A percentile compares a stretch with the other conserved stretches of the same genome.
Conservation (phyloP, 2,329 filamentous ascomycete species). For the Hypoxylon sp. region DNA sequence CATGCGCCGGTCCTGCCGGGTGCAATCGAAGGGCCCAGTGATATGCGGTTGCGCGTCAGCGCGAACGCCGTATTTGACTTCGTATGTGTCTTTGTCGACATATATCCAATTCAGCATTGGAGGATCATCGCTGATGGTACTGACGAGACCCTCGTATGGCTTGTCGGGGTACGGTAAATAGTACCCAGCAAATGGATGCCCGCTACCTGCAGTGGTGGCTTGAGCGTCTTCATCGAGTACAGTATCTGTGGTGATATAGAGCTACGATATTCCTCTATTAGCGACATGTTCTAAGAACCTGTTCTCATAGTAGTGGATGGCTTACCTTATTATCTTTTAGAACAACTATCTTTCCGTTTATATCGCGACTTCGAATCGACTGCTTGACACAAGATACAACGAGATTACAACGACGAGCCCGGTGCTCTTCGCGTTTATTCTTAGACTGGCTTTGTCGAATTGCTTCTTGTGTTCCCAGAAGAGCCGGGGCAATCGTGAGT, state of each 20-base stretch:
- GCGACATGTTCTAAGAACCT: not conserved
- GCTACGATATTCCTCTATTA: constrained; percentile 45
- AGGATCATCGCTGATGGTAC: constrained; percentile 64
- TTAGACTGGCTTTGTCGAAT: constrained; percentile 66
- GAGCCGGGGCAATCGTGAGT: constrained; percentile 59
- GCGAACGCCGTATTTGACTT: constrained; percentile 63
- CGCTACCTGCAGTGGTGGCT: constrained; percentile 52
- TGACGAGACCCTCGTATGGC: constrained; percentile 62
- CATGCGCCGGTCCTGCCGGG: constrained; percentile 65
- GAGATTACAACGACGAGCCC: constrained; percentile 64
- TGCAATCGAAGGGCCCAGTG: constrained; percentile 67
- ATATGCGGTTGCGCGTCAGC: constrained; percentile 60
- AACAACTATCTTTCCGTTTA: constrained; percentile 62
- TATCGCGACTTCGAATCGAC: constrained; percentile 60
- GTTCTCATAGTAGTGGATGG: not conserved
- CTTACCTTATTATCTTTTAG: constrained; percentile 61
- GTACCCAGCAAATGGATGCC: constrained; percentile 70
- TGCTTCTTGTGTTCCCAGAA: constrained; percentile 64
- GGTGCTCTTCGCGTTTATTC: constrained; percentile 65
- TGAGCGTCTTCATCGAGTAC: constrained; percentile 48
- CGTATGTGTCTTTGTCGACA: constrained; percentile 61
- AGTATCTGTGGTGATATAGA: constrained; percentile 63
- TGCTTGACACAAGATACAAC: constrained; percentile 62
- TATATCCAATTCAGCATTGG: constrained; percentile 68
- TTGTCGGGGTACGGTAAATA: constrained; percentile 70